Base-by-base conservation (phyloP, 139 green algal genomes). In the Pleodorina starrii region DNA sequence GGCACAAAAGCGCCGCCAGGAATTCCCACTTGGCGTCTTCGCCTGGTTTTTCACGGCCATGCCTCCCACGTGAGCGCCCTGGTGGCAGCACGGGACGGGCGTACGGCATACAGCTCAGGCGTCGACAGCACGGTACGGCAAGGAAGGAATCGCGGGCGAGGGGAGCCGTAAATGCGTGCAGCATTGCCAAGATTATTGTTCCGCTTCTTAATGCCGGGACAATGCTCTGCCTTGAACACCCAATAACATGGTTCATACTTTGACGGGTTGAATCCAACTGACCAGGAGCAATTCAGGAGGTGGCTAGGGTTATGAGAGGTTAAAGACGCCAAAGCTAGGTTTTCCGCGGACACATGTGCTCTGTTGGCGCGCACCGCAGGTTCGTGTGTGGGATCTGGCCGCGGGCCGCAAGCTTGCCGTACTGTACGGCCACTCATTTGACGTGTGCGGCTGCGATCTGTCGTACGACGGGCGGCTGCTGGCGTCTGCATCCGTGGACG, bases 301-400 rank as follows among this genome's bases (percentile, higher is more conserved):
- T n/a, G n/a, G n/a, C n/a, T n/a, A n/a, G n/a, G n/a, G n/a, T n/a
- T n/a, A n/a, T n/a, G n/a, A n/a, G n/a, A n/a, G n/a, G n/a, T n/a
- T n/a, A n/a, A n/a, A n/a, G n/a, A n/a, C n/a, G n/a, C n/a, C n/a
- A n/a, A n/a, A n/a, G n/a, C n/a, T n/a, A n/a, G n/a, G n/a, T n/a
- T n/a, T n/a, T n/a, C n/a, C n/a, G n/a, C n/a, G n/a, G n/a, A n/a
- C n/a, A n/a, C n/a, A n/a, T n/a, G n/a, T n/a, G n/a, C n/a, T 60
- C 50, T 60, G 14, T 17, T 17, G 17, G 14, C 17, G 17, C 50
- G 14, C 50, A 60, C 27, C 38, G 40, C 78, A 85, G 78, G 54
- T 85, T 1, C 78, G 51, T 3, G 78, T 85, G 1, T 85, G 78
- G 78, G 78, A 85, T 35, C 51, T 85, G 19, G 51, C 25, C 10